Base-by-base conservation (phyloP, 75 land plant species). In the Pinus albicaulis region DNA sequence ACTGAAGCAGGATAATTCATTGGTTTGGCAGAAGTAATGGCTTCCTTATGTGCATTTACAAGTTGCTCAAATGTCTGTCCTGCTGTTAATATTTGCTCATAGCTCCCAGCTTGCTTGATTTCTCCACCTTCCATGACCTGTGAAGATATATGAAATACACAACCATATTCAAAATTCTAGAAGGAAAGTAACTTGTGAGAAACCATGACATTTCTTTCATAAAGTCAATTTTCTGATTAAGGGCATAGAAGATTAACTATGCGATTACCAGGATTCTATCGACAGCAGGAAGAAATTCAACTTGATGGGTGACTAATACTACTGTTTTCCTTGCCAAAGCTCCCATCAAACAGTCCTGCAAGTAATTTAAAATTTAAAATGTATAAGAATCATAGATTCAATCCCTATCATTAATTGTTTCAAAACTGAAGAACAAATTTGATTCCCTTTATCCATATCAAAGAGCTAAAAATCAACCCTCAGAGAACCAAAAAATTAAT, bases 301-400 rank as follows among this genome's bases (percentile, higher is more conserved):
- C 89, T 85, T 92, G 97, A 76, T 91, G 92, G 63, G 97, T 94
- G 31, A 94, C 94, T 15, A 92, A 80, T 76, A 92, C 76, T 20
- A 91, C 89, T 2, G 94, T 92, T 60, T 94, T 94, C 41, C 77
- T 74, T 23, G 22, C 22, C 17, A 94, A 72, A 22, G 90, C 89
- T 71, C 76, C 76, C 89, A 86, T 83, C 41, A 94, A 88, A 82
- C 93, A 94, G 5, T 94, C 87, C 98, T 94, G 90, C 78, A 84
- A 80, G 28, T 6, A 36, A 19, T 6, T 38, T 31, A 38, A 34
- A 11, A 36, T 7, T 6, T 38, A 17, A 38, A 34, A 48, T 66
- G 38, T 38, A 63, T 66, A 26, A 66, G 20, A 66, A 10, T 48
- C 10, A 44, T 44, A 7, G 52, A 44, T 44, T 7, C 8, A 44